Percentiles rank a stretch among this genome's conserved stretches.
Conservation (phyloP, 2,329 filamentous ascomycete genomes). For the Cladobotryum mycophilum region DNA sequence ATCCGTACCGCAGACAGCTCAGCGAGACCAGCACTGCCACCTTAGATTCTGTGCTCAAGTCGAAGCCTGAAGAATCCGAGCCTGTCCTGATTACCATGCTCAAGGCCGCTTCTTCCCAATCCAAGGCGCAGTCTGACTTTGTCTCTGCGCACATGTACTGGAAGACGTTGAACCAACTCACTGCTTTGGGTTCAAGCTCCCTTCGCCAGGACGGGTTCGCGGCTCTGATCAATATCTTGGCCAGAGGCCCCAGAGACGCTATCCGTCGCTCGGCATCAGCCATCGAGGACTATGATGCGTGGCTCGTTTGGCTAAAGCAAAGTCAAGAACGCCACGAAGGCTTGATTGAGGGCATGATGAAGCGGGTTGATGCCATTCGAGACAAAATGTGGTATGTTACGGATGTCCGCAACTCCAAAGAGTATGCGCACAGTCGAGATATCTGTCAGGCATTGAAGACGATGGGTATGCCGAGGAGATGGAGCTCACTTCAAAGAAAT, state of each 20-base stretch:
- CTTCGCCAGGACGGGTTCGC: slow-evolving; percentile 64
- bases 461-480: slow-evolving; percentile 66
- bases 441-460: slow-evolving; percentile 83
- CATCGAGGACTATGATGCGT: slow-evolving; percentile 72
- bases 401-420: slow-evolving; percentile 82
- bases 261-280: slow-evolving; percentile 64
- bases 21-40: slow-evolving; percentile 11
- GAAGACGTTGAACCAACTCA: slow-evolving; percentile 71
- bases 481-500: slow-evolving; percentile 44
- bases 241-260: slow-evolving; percentile 61
- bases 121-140: slow-evolving; percentile 73
- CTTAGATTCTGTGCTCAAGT: slow-evolving; percentile 10
- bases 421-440: slow-evolving; percentile 80
- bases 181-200: slow-evolving; percentile 53
- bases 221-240: slow-evolving; percentile 67
- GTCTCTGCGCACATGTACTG: slow-evolving; percentile 80
- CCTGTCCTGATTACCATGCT: slow-evolving; percentile 65
- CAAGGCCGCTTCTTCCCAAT: slow-evolving; percentile 68
- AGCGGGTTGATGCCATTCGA: slow-evolving; percentile 65
- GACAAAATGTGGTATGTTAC: slow-evolving; percentile 99
- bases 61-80: slow-evolving; percentile 37
- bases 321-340: slow-evolving; percentile 72
- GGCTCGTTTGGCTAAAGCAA: slow-evolving; percentile 78
- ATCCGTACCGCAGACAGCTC: slow-evolving; percentile 46
- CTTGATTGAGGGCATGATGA: slow-evolving; percentile 68